phyloP scores from a whole-genome alignment of 2,329 filamentous ascomycete genomes.

The Monosporascus sp. region DNA sequence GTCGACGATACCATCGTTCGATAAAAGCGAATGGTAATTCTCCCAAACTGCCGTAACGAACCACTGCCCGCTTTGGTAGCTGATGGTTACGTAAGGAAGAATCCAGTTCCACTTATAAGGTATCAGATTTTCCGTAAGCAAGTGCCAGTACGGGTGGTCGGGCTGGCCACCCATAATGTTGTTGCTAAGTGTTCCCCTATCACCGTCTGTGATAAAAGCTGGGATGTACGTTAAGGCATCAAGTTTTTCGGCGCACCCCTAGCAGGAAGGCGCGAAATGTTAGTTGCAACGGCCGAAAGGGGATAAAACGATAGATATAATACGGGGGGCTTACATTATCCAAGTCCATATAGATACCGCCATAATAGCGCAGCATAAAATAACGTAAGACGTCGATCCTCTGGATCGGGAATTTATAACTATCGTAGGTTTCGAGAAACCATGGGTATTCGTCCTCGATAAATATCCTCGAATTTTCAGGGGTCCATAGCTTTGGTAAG shows the following conservation, averaged over 20 bases:
- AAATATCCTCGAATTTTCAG: slow-evolving; percentile 63
- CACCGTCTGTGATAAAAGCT: slow-evolving; percentile 55
- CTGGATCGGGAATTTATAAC: slow-evolving; percentile 70
- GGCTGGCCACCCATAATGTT: slow-evolving; percentile 66
- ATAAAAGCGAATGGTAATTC: slow-evolving; percentile 42
- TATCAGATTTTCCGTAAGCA: slow-evolving; percentile 58
- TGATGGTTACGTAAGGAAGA: slow-evolving; percentile 68
- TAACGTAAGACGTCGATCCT: slow-evolving; percentile 75
- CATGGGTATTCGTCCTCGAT: slow-evolving; percentile 70
- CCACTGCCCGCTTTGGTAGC: slow-evolving; percentile 65
- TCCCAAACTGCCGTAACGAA: slow-evolving; percentile 69
- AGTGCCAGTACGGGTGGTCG: slow-evolving; percentile 64
- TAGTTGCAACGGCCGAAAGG: not conserved
- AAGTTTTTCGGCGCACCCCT: slow-evolving; percentile 64
- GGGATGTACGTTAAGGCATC: slow-evolving; percentile 62
- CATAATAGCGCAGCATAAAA: slow-evolving; percentile 71
- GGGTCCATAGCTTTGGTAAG: slow-evolving; percentile 62
- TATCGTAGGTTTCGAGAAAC: slow-evolving; percentile 70
- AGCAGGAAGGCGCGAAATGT: not conserved
- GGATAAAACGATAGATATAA: not conserved
- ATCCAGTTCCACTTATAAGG: slow-evolving; percentile 63
- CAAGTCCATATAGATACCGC: slow-evolving; percentile 76
- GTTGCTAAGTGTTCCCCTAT: slow-evolving; percentile 40
- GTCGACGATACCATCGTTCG: slow-evolving; percentile 13
- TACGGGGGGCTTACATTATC: slow-evolving; percentile 36